phyloP scores from a whole-genome alignment of 345 rosid species.

The Raphanus raphanistrum region DNA sequence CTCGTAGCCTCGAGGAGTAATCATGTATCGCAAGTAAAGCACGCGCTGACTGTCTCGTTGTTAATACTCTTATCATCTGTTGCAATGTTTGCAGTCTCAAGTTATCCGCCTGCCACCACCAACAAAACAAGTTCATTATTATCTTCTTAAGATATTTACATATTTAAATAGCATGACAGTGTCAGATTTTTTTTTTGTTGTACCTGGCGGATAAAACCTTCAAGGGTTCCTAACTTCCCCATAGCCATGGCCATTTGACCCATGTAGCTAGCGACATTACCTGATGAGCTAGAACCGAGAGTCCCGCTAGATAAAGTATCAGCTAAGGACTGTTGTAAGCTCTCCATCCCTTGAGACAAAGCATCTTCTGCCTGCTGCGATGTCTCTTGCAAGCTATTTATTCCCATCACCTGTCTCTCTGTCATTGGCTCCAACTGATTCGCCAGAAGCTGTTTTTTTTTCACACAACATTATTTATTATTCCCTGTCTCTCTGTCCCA shows the following conservation, averaged over 20 bases:
- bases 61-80: slow-evolving; percentile 89
- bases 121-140: neutral
- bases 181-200: neutral
- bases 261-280: slow-evolving; percentile 93
- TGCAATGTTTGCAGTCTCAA: slow-evolving; percentile 88
- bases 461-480: slow-evolving; percentile 16
- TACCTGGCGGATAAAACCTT: slow-evolving; percentile 97
- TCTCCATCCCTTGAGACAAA: slow-evolving; percentile 98
- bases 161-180: slow-evolving; percentile 10
- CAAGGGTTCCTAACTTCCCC: slow-evolving; percentile 98
- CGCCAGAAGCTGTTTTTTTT: slow-evolving; percentile 64
- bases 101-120: slow-evolving; percentile 79
- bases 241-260: slow-evolving; percentile 99
- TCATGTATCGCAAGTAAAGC: slow-evolving; percentile 91
- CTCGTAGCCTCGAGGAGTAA: slow-evolving; percentile 82
- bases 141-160: neutral
- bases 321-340: slow-evolving; percentile 88
- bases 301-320: slow-evolving; percentile 90
- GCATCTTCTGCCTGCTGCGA: slow-evolving; percentile 99
- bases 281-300: slow-evolving; percentile 83
- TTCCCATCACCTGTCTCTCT: slow-evolving; percentile 79
- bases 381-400: slow-evolving; percentile 86
- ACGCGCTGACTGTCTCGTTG: slow-evolving; percentile 91
- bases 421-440: slow-evolving; percentile 95
- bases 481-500: no score